Evolutionary conservation across 2,329 filamentous ascomycete genomes (phyloP).

Genomic region (Sporothrix euskadiensis): DNA sequence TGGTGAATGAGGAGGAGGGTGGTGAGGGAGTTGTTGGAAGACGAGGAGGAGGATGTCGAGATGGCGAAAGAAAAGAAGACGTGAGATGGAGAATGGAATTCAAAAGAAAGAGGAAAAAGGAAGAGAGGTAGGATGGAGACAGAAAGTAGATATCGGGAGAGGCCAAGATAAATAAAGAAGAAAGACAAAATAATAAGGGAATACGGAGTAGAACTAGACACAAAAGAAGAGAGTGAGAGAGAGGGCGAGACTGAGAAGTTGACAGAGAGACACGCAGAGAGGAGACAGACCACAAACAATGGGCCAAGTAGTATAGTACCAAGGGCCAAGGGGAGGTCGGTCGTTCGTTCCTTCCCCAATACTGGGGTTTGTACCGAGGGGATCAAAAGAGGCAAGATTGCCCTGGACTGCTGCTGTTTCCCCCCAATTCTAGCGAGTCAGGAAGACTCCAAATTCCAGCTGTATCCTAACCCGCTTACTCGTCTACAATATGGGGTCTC

Average conservation of each 20-base stretch:
- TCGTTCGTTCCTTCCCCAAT: background rate
- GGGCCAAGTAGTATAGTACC: background rate
- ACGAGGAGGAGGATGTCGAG: background rate
- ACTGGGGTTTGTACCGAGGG: conserved; percentile 14
- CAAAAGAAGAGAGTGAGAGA: background rate
- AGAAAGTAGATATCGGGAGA: background rate
- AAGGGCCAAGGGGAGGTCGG: background rate
- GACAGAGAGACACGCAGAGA: background rate
- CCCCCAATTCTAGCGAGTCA: background rate
- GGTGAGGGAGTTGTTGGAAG: background rate
- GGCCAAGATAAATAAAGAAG: conserved; percentile 10
- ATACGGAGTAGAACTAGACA: background rate
- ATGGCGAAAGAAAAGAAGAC: background rate
- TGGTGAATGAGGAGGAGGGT: conserved; percentile 1
- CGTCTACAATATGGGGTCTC: background rate
- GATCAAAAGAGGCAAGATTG: background rate
- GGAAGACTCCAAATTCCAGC: background rate
- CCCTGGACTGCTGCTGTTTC: background rate
- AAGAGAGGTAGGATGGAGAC: background rate
- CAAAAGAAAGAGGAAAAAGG: background rate
- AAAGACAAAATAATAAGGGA: background rate
- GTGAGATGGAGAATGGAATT: background rate
- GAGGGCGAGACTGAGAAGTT: background rate
- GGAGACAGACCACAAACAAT: background rate
- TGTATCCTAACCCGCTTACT: background rate